phyloP scores from a whole-genome alignment of 1,284 basidiomycete species.

The Hymenochaete sp. region DNA sequence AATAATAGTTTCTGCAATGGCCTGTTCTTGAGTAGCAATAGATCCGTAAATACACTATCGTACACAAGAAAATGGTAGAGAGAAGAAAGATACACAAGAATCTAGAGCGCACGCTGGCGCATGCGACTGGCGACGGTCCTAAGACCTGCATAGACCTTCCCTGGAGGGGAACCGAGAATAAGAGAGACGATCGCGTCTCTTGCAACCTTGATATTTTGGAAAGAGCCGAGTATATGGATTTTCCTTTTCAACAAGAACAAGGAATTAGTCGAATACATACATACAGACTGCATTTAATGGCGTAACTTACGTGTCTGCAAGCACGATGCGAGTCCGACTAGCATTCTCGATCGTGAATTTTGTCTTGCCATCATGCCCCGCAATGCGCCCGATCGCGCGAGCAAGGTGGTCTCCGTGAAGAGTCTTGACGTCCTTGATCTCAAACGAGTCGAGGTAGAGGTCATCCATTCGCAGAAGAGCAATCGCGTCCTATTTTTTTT shows the following conservation, averaged over 20 bases:
- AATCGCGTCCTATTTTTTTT: constrained; percentile 72
- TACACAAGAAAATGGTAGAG: constrained; percentile 1
- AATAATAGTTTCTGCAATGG: no score
- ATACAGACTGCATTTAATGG: neutral
- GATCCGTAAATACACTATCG: no score
- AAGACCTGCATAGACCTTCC: constrained; percentile 90
- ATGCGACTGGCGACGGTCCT: constrained; percentile 88
- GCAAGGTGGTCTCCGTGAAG: constrained; percentile 95
- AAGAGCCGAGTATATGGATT: constrained; percentile 91
- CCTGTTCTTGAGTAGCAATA: no score
- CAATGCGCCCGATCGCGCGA: constrained; percentile 94
- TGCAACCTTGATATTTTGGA: constrained; percentile 96
- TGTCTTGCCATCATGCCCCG: constrained; percentile 96
- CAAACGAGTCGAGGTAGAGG: constrained; percentile 95
- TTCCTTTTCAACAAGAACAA: constrained; percentile 41
- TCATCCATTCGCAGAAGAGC: constrained; percentile 93
- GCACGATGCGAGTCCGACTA: constrained; percentile 89
- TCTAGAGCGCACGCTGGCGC: constrained; percentile 75
- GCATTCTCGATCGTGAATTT: constrained; percentile 99
- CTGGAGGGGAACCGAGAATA: constrained; percentile 92
- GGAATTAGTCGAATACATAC: constrained; percentile 1
- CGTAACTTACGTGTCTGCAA: constrained; percentile 85
- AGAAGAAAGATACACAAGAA: constrained; percentile 10
- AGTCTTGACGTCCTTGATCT: constrained; percentile 99
- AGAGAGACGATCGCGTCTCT: constrained; percentile 92